phyloP scores from a whole-genome alignment of 2,329 filamentous ascomycete genomes.

The Apiospora phragmitis region DNA sequence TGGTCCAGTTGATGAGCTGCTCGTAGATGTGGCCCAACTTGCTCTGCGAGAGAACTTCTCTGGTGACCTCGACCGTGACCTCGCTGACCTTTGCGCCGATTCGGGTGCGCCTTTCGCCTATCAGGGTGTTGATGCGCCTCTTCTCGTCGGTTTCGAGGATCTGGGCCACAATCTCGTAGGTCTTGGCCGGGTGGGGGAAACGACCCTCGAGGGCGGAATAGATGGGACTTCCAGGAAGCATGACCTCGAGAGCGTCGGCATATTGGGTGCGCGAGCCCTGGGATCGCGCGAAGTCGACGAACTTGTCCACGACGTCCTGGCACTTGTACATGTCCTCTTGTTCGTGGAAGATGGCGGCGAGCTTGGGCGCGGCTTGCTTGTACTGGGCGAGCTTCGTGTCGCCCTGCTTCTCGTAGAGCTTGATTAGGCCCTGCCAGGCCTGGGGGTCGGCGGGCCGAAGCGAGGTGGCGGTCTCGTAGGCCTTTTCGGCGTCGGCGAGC shows the following conservation, averaged over 20 bases:
- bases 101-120: slow-evolving; percentile 84
- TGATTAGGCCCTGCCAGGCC: slow-evolving; percentile 87
- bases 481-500: slow-evolving; percentile 70
- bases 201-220: slow-evolving; percentile 84
- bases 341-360: slow-evolving; percentile 74
- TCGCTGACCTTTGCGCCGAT: slow-evolving; percentile 81
- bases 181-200: slow-evolving; percentile 75
- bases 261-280: slow-evolving; percentile 74
- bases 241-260: slow-evolving; percentile 71
- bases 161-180: slow-evolving; percentile 79
- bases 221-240: slow-evolving; percentile 77
- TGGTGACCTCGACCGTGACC: slow-evolving; percentile 83
- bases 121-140: slow-evolving; percentile 84
- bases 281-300: slow-evolving; percentile 70
- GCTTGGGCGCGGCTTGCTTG: slow-evolving; percentile 67
- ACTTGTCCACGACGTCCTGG: slow-evolving; percentile 75
- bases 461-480: slow-evolving; percentile 71
- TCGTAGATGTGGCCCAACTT: slow-evolving; percentile 79
- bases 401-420: slow-evolving; percentile 79
- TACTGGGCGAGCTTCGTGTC: slow-evolving; percentile 71
- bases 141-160: slow-evolving; percentile 85
- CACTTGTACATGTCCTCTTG: slow-evolving; percentile 64
- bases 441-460: slow-evolving; percentile 76
- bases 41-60: slow-evolving; percentile 77
- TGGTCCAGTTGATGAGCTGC: slow-evolving; percentile 85